These are phyloP conservation scores for Lactarius hengduanensis DNA, from an alignment of 768 basidiomycete species.

Conservation along the genomic window DNA sequence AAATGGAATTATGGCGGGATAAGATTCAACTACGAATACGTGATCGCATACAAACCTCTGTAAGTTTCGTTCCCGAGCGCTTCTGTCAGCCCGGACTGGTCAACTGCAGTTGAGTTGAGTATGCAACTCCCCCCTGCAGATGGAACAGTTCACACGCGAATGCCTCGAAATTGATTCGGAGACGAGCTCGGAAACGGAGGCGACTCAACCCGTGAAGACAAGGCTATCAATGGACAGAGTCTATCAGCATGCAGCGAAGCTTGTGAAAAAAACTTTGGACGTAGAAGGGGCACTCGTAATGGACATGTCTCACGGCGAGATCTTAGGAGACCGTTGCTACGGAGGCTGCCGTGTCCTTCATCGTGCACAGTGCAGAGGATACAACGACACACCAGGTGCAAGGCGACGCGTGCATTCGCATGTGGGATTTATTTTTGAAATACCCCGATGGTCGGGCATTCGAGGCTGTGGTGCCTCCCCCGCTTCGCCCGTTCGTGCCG, in stretches of 20 bases:
- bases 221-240: constrained; percentile 75
- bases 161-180: constrained; percentile 87
- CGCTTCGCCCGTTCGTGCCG: constrained; percentile 81
- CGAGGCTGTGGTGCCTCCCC: constrained; percentile 82
- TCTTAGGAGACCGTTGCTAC: constrained; percentile 64
- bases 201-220: constrained; percentile 30
- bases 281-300: constrained; percentile 91
- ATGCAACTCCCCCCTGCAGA: constrained; percentile 42
- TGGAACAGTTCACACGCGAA: constrained; percentile 95
- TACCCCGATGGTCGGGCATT: constrained; percentile 85
- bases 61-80: constrained; percentile 35
- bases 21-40: constrained; percentile 93
- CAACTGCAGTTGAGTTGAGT: not conserved
- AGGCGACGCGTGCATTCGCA: constrained; percentile 67
- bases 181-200: constrained; percentile 41
- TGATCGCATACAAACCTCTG: constrained; percentile 89
- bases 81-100: not conserved
- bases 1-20: constrained; percentile 94
- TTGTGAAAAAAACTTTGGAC: constrained; percentile 87
- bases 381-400: constrained; percentile 57
- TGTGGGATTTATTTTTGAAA: constrained; percentile 75
- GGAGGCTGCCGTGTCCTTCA: constrained; percentile 65
- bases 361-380: constrained; percentile 66
- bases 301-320: constrained; percentile 90
- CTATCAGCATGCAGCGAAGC: constrained; percentile 85